These are phyloP conservation scores for Citrus sp. DNA, from an alignment of 345 rosid genomes.

Conservation along the genomic window DNA sequence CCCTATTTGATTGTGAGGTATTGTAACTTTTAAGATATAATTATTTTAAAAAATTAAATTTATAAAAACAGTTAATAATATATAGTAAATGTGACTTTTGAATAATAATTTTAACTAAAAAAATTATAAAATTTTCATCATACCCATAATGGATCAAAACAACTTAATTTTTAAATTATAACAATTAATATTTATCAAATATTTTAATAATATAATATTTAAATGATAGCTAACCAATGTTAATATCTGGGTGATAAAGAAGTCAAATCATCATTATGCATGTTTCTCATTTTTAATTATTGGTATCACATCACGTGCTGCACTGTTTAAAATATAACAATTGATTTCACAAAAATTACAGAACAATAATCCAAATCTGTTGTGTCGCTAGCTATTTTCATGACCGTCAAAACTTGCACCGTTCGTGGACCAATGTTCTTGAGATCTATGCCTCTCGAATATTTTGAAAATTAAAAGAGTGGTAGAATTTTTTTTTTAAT, in stretches of 20 bases:
- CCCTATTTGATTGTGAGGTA: no score
- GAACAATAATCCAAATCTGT: neutral
- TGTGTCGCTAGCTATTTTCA: no score
- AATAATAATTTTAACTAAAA: no score
- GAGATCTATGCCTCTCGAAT: neutral
- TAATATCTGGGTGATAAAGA: neutral
- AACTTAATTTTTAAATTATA: no score
- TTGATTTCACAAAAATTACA: neutral
- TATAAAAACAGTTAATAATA: no score
- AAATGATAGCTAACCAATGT: no score
- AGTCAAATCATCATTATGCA: neutral
- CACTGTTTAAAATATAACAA: neutral
- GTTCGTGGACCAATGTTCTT: neutral
- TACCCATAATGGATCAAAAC: accelerated
- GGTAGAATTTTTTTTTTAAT: neutral
- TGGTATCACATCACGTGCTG: neutral
- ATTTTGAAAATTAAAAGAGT: neutral
- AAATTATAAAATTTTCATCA: no score
- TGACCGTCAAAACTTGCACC: neutral
- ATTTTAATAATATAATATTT: no score
- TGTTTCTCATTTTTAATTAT: neutral
- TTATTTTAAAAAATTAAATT: no score
- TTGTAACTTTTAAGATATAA: no score
- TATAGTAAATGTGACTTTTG: no score
- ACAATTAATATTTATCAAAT: accelerated